These are phyloP conservation scores for Calocybe gambosa DNA, from an alignment of 1,284 basidiomycete species.

Conservation along the genomic window DNA sequence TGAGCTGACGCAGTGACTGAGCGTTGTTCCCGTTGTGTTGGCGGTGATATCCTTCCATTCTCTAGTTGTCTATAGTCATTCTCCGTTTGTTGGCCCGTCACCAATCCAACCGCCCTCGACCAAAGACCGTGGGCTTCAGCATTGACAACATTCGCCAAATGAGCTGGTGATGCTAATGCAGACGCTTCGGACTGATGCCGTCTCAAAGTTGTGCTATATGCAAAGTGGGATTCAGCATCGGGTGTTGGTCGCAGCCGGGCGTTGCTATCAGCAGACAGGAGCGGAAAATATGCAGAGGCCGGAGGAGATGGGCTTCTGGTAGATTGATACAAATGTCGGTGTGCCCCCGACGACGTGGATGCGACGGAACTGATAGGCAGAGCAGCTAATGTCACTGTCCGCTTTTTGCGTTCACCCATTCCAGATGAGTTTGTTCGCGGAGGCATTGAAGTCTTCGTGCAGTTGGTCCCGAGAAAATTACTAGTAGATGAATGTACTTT, in stretches of 20 bases:
- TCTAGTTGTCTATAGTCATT: slow-evolving; percentile 24
- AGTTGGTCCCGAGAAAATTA: slow-evolving; percentile 3
- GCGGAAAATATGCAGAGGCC: slow-evolving; percentile 70
- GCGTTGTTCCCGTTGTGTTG: slow-evolving; percentile 22
- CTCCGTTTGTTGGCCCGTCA: slow-evolving; percentile 33
- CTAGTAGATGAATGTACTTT: background rate
- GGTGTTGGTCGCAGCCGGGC: slow-evolving; percentile 50
- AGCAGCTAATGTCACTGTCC: slow-evolving; percentile 22
- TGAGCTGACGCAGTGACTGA: slow-evolving; percentile 49
- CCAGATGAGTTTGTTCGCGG: slow-evolving; percentile 28
- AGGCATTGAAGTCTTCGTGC: slow-evolving; percentile 8
- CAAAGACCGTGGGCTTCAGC: slow-evolving; percentile 40
- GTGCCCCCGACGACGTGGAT: slow-evolving; percentile 25
- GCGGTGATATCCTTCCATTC: slow-evolving; percentile 23
- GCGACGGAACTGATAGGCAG: slow-evolving; percentile 25
- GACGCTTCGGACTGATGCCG: slow-evolving; percentile 51
- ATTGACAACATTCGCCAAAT: slow-evolving; percentile 36
- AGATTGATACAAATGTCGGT: slow-evolving; percentile 15
- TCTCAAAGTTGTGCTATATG: slow-evolving; percentile 76
- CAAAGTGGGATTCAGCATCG: slow-evolving; percentile 67
- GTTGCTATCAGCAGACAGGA: slow-evolving; percentile 41
- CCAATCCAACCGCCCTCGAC: slow-evolving; percentile 36
- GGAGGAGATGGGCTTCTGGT: slow-evolving; percentile 57
- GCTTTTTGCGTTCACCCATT: slow-evolving; percentile 39
- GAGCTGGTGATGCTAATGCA: slow-evolving; percentile 35